These are phyloP conservation scores for Anthracocystis panici-leucophaei DNA, from an alignment of 1,284 basidiomycete genomes.

Conservation along the genomic window DNA sequence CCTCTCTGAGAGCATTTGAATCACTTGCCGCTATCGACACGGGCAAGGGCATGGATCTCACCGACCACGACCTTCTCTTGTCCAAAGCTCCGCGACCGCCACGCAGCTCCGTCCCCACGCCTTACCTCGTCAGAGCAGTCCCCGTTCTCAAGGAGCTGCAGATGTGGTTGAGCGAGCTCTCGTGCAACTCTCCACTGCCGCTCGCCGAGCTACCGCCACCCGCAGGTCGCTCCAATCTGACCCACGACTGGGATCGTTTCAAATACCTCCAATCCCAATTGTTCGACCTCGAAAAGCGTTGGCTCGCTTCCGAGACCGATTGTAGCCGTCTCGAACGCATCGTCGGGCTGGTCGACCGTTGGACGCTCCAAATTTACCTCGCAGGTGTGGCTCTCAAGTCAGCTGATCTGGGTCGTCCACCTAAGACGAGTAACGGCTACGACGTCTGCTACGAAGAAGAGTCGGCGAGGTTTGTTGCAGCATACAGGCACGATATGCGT, in stretches of 20 bases:
- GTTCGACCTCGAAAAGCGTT: constrained; percentile 44
- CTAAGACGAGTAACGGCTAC: constrained; percentile 20
- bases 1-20: constrained; percentile 30
- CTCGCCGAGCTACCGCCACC: constrained; percentile 18
- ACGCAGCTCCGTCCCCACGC: constrained; percentile 33
- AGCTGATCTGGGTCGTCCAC: constrained; percentile 17
- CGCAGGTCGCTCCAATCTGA: constrained; percentile 24
- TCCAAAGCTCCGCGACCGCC: constrained; percentile 29
- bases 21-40: constrained; percentile 37
- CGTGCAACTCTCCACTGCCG: constrained; percentile 30
- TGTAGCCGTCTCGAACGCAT: constrained; percentile 46
- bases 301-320: constrained; percentile 39
- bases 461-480: constrained; percentile 32
- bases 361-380: constrained; percentile 39
- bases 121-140: constrained; percentile 24
- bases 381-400: constrained; percentile 37
- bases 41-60: constrained; percentile 39
- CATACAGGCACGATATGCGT: constrained; percentile 33
- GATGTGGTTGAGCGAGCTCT: constrained; percentile 36
- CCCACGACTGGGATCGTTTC: constrained; percentile 50
- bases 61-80: constrained; percentile 37
- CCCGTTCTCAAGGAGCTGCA: constrained; percentile 38
- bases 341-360: constrained; percentile 40
- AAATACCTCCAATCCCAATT: constrained; percentile 45
- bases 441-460: constrained; percentile 39